phyloP scores from a whole-genome alignment of 208 protist genomes.

The Trypanosoma rangeli region DNA sequence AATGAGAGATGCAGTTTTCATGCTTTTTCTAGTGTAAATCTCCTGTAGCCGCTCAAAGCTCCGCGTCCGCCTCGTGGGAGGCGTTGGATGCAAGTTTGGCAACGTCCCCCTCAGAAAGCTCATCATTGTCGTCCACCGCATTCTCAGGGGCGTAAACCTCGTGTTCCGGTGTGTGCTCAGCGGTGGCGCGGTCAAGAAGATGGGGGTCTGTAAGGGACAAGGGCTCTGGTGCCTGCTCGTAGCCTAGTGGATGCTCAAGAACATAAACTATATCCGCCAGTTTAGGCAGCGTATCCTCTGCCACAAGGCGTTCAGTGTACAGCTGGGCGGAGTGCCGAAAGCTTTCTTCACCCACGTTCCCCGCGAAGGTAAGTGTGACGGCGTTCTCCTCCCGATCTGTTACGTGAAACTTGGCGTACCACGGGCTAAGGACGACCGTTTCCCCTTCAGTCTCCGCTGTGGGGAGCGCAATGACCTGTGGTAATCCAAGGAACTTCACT shows the following conservation, averaged over 20 bases:
- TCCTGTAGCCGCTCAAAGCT: constrained; percentile 5
- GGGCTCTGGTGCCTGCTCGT: not conserved
- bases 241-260: constrained; percentile 1
- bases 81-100: not conserved
- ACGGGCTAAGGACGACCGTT: constrained; percentile 65
- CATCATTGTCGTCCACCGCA: not conserved
- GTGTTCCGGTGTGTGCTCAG: not conserved
- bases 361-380: constrained; percentile 60
- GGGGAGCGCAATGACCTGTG: constrained; percentile 69
- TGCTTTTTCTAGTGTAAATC: no score
- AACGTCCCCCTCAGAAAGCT: constrained; percentile 4
- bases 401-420: constrained; percentile 54
- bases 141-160: not conserved
- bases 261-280: constrained; percentile 23
- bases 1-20: not conserved
- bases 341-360: constrained; percentile 45
- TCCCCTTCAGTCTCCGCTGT: constrained; percentile 46
- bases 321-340: constrained; percentile 41
- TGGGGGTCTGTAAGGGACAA: not conserved
- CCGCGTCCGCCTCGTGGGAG: not conserved
- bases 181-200: not conserved
- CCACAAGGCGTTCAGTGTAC: constrained; percentile 51
- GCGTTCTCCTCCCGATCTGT: constrained; percentile 36
- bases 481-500: constrained; percentile 57
- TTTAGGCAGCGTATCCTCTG: constrained; percentile 53